Conservation (phyloP, 108 stramenopile genomes). For the Fragilaria radians region DNA sequence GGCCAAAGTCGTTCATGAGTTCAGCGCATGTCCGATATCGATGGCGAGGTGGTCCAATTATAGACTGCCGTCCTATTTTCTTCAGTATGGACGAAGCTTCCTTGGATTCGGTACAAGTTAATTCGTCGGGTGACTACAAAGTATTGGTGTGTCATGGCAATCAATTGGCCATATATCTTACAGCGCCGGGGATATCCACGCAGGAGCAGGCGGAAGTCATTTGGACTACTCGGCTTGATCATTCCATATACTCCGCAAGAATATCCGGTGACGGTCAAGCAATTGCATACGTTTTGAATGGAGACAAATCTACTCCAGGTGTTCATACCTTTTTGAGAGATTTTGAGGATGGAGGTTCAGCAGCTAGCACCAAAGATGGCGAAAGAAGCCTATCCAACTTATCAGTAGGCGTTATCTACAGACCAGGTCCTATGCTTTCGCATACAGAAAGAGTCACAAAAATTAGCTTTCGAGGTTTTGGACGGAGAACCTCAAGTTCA, state of each 20-base stretch:
- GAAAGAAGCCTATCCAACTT: constrained; percentile 20
- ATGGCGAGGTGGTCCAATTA: constrained; percentile 22
- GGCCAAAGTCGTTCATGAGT: neutral
- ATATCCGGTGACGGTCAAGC: constrained; percentile 71
- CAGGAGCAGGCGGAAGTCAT: constrained; percentile 33
- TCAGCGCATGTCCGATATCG: constrained; percentile 21
- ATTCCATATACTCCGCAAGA: constrained; percentile 38
- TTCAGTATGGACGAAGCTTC: constrained; percentile 5
- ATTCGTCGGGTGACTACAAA: constrained; percentile 24
- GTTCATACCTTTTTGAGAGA: constrained; percentile 38
- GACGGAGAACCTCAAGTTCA: constrained; percentile 39
- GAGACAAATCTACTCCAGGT: constrained; percentile 45
- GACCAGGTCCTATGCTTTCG: constrained; percentile 68
- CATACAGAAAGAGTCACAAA: constrained; percentile 65
- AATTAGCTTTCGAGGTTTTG: constrained; percentile 69
- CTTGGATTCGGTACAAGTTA: constrained; percentile 16
- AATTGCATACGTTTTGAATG: constrained; percentile 45
- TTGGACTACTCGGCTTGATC: constrained; percentile 64
- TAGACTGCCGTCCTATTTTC: constrained; percentile 22
- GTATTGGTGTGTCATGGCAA: constrained; percentile 57
- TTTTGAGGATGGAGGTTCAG: constrained; percentile 23
- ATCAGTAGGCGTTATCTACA: constrained; percentile 55
- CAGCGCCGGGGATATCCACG: constrained; percentile 15
- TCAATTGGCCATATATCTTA: constrained; percentile 67
- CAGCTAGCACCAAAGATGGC: neutral